These are phyloP conservation scores for Colletotrichum incanum DNA, from an alignment of 2,329 filamentous ascomycete species.

Conservation along the genomic window DNA sequence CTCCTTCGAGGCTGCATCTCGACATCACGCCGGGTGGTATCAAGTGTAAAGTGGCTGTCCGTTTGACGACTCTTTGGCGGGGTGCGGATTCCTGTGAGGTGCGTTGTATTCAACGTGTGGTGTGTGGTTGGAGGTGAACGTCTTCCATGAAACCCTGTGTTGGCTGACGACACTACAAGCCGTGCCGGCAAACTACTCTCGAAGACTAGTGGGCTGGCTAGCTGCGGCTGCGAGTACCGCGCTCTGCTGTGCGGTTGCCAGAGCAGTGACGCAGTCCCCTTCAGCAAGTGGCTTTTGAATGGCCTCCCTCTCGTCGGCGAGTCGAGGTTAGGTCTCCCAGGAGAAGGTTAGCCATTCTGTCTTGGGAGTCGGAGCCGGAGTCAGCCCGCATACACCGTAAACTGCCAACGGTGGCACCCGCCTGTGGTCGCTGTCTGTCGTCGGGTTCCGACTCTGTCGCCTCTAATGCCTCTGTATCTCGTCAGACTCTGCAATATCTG, in stretches of 20 bases:
- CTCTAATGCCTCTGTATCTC: neutral
- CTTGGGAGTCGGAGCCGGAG: too few species aligned
- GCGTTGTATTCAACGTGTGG: neutral
- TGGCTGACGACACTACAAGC: neutral
- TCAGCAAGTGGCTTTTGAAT: slow-evolving; percentile 14
- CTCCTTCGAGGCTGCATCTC: neutral
- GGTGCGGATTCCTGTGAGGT: neutral
- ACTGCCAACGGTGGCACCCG: slow-evolving; percentile 15
- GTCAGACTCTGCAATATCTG: neutral
- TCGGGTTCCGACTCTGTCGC: neutral
- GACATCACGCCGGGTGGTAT: neutral
- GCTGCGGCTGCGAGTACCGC: slow-evolving; percentile 7
- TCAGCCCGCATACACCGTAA: slow-evolving; percentile 18
- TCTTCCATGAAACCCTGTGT: neutral
- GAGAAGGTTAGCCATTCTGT: too few species aligned
- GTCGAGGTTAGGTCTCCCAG: slow-evolving; percentile 1
- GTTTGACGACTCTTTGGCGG: neutral
- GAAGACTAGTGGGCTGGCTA: neutral
- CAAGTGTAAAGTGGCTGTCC: neutral
- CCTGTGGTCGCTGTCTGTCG: neutral
- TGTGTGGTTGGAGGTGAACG: neutral
- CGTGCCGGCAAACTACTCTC: neutral
- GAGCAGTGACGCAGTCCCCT: slow-evolving; percentile 35
- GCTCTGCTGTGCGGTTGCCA: slow-evolving; percentile 29
- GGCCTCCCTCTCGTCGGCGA: slow-evolving; percentile 25